Conservation (phyloP, 495 filamentous ascomycete species). For the Aspergillus diversus region DNA sequence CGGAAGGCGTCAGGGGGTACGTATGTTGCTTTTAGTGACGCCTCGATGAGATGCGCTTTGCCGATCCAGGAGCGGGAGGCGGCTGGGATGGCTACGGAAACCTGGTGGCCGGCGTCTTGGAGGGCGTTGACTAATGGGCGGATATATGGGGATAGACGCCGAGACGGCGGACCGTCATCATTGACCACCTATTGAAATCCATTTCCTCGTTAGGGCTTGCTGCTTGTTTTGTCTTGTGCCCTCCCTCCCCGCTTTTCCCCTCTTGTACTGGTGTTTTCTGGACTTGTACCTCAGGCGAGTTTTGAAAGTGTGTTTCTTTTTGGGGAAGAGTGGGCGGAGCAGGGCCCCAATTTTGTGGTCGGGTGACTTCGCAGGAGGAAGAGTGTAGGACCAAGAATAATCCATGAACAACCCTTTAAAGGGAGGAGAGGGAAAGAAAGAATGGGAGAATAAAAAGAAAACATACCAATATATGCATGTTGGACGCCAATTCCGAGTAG, state of each 20-base stretch:
- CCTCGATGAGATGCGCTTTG: constrained; percentile 92
- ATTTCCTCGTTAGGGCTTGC: neutral
- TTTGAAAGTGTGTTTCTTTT: too few relatives aligned
- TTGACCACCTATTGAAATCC: constrained; percentile 66
- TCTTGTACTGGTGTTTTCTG: neutral
- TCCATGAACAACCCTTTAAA: neutral
- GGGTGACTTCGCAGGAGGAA: constrained; percentile 9
- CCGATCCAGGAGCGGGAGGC: constrained; percentile 96
- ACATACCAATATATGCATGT: constrained; percentile 55
- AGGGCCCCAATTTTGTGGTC: constrained; percentile 4
- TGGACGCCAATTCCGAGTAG: constrained; percentile 19
- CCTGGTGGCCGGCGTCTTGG: constrained; percentile 74
- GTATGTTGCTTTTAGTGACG: constrained; percentile 79
- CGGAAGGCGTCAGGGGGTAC: constrained; percentile 68
- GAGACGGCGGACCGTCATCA: constrained; percentile 92
- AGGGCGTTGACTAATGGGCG: constrained; percentile 80
- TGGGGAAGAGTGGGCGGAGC: neutral
- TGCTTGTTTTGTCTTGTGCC: neutral
- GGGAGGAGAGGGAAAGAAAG: constrained; percentile 10
- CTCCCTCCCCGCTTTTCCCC: neutral
- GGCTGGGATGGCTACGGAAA: constrained; percentile 91
- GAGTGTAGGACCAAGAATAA: neutral
- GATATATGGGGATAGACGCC: constrained; percentile 86
- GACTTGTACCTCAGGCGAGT: neutral
- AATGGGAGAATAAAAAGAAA: constrained; percentile 17